Percentiles rank a stretch among this genome's conserved stretches.
Conservation (phyloP, 805 yeast species). For the Kodamaea kaohsiungensis region DNA sequence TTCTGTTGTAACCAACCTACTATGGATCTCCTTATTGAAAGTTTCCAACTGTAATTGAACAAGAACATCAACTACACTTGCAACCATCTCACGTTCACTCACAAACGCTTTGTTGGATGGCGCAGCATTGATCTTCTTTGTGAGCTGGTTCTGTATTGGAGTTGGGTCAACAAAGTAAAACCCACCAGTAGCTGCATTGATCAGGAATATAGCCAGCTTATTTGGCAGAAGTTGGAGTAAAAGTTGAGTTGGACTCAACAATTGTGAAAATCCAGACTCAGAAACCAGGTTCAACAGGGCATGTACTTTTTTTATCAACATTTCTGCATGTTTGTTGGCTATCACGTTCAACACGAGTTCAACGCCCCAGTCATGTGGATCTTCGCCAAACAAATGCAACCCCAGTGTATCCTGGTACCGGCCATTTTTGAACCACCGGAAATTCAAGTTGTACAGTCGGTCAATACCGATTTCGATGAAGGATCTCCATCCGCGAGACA, state of each 20-base stretch:
- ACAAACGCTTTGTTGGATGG: slow-evolving; percentile 18
- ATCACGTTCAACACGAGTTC: slow-evolving; percentile 21
- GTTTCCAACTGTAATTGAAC: slow-evolving; percentile 51
- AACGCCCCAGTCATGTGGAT: slow-evolving; percentile 1
- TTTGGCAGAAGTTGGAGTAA: slow-evolving; percentile 31
- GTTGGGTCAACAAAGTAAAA: slow-evolving; percentile 43
- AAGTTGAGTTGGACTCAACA: slow-evolving; percentile 23
- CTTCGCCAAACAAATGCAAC: background rate
- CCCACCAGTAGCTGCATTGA: slow-evolving; percentile 41
- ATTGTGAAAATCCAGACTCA: slow-evolving; percentile 12
- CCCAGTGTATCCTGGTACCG: slow-evolving; percentile 21
- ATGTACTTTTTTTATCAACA: slow-evolving; percentile 27
- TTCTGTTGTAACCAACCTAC: slow-evolving; percentile 61
- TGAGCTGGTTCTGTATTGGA: slow-evolving; percentile 33
- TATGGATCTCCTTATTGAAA: slow-evolving; percentile 50
- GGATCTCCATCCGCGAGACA: slow-evolving; percentile 49
- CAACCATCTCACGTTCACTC: slow-evolving; percentile 33
- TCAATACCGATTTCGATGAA: slow-evolving; percentile 64
- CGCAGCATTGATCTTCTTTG: slow-evolving; percentile 31
- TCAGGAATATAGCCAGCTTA: slow-evolving; percentile 36
- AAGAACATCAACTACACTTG: slow-evolving; percentile 34
- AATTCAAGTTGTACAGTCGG: slow-evolving; percentile 45
- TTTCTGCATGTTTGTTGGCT: slow-evolving; percentile 40
- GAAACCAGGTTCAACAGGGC: slow-evolving; percentile 12
- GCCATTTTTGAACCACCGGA: slow-evolving; percentile 67